Evolutionary conservation across 257 asterid species (phyloP), one percentile per base, ranked within the genome.

Genomic region (Primulina huaijiensis): DNA sequence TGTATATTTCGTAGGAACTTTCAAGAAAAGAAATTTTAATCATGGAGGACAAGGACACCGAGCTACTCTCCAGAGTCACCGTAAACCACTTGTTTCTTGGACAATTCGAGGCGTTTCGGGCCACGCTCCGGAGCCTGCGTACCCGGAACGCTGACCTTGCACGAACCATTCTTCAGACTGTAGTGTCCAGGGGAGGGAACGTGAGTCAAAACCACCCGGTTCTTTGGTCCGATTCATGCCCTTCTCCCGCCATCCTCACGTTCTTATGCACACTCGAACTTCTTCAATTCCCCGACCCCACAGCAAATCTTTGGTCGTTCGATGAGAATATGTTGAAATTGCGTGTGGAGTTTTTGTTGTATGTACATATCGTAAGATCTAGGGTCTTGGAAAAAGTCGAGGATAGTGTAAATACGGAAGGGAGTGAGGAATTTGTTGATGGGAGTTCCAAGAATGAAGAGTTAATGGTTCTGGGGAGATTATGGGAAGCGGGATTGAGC

Each of bases 21-120:
- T 27, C 30, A 27, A 2, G 30, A 27, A 0, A 27, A 2, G 67
- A 62, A 38, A 52, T 56, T 55, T 66, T 77, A 40, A 65, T 62
- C 78, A 88, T 88, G 95, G 95, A 86, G 21, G 92, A 82, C 81
- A 85, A 79, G 72, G 97, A 88, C 52, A 75, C 82, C 68, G 86
- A 87, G 65, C 79, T 90, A 57, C 92, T 93, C 59, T 83, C 91
- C 40, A 83, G 56, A 70, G 90, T 83, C 71, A 67, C 89, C 17
- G 89, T 87, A 6, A 93, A 93, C 82, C 99, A 93, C 80, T 71
- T 93, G 17, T 89, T 87, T 69, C 74, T 93, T 37, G 95, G 92
- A 30, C 99, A 93, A 82, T 93, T 88, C 79, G 98, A 93, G 82
- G 92, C 97, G 1, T 91, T 93, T 33, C 95, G 97, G 75, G 96